Evolutionary conservation across 73 alveolate genomes (phyloP).

Genomic region (Paramecium sonneborni): DNA sequence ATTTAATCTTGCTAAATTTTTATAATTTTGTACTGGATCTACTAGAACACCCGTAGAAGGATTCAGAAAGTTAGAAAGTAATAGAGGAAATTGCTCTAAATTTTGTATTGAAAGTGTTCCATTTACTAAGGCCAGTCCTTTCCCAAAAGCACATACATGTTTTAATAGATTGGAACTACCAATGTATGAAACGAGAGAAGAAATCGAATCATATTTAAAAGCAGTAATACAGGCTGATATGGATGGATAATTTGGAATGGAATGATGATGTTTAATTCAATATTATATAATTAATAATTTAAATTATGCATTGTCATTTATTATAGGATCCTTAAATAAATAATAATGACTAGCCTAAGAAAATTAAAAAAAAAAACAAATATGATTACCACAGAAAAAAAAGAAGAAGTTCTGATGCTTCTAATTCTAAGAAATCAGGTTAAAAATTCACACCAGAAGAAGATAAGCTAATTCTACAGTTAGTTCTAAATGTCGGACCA

Average conservation of each 20-base stretch:
- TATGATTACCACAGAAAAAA: not conserved
- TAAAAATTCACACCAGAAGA: slow-evolving; percentile 35
- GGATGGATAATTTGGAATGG: slow-evolving; percentile 55
- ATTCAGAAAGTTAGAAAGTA: slow-evolving; percentile 75
- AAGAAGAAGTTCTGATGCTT: not conserved
- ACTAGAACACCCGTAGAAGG: slow-evolving; percentile 96
- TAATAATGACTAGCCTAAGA: not conserved
- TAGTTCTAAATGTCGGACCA: slow-evolving; percentile 43
- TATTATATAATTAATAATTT: not conserved
- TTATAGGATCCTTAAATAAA: not conserved
- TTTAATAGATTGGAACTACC: slow-evolving; percentile 96
- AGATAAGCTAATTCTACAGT: slow-evolving; percentile 6
- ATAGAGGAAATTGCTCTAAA: slow-evolving; percentile 86
- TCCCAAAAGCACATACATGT: slow-evolving; percentile 97
- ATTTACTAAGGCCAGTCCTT: slow-evolving; percentile 72
- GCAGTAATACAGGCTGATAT: slow-evolving; percentile 40
- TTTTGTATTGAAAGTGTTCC: slow-evolving; percentile 81
- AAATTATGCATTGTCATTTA: not conserved
- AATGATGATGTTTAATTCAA: slow-evolving; percentile 46
- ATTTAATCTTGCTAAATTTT: slow-evolving; percentile 82
- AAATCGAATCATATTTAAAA: not conserved
- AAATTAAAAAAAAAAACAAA: slow-evolving; percentile 16
- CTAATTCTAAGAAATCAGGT: not conserved
- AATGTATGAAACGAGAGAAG: slow-evolving; percentile 62
- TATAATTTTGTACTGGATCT: slow-evolving; percentile 94